These are phyloP conservation scores for Mycena amicta DNA, from an alignment of 768 basidiomycete species.

Conservation along the genomic window DNA sequence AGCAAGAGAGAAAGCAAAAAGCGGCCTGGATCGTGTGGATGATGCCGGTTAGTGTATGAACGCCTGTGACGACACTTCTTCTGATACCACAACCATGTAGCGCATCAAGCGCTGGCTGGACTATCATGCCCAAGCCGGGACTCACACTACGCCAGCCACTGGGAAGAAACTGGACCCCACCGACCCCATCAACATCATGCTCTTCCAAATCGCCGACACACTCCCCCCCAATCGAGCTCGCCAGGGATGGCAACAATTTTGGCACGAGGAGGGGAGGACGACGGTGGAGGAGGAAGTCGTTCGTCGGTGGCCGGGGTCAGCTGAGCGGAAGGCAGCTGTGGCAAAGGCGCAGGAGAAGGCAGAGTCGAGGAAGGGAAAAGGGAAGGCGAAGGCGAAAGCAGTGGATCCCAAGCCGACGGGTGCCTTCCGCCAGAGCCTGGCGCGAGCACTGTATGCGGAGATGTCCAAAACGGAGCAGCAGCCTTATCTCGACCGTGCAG, in stretches of 20 bases:
- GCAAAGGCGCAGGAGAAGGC: not conserved
- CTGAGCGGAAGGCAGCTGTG: not conserved
- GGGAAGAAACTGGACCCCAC: not conserved
- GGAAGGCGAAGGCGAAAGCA: too few relatives aligned
- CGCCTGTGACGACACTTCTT: too few relatives aligned
- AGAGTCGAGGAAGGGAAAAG: not conserved
- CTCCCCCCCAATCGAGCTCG: not conserved
- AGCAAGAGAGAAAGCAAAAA: not conserved
- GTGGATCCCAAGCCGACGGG: not conserved
- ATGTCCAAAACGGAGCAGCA: not conserved
- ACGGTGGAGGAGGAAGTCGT: not conserved
- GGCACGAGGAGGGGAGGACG: not conserved
- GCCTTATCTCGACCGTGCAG: not conserved
- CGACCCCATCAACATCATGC: conserved; percentile 1
- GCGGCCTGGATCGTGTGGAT: not conserved
- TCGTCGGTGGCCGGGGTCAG: not conserved
- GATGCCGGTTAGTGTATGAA: too few relatives aligned
- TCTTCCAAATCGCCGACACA: not conserved
- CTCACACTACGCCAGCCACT: not conserved
- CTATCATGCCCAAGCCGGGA: not conserved
- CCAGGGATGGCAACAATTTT: not conserved
- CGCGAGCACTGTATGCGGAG: not conserved
- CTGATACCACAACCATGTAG: too few relatives aligned
- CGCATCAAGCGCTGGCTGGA: not conserved
- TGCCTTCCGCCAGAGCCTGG: not conserved